Conservation (phyloP, 768 basidiomycete species). For the Psilocybe cubensis region DNA sequence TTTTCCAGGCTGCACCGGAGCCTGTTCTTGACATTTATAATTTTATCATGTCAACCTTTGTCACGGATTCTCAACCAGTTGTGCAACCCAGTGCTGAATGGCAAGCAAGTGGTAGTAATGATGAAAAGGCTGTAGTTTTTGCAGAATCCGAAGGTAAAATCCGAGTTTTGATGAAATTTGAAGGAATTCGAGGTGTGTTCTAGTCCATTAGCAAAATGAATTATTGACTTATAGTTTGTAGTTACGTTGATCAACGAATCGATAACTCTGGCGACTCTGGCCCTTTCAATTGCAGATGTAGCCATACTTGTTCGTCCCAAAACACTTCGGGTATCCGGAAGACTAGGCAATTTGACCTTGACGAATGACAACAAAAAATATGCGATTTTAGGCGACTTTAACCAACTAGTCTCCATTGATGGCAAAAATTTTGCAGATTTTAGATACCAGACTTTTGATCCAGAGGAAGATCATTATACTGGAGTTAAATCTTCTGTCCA, state of each 20-base stretch:
- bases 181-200: slow-evolving; percentile 73
- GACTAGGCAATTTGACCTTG: slow-evolving; percentile 82
- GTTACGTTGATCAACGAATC: slow-evolving; percentile 79
- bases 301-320: slow-evolving; percentile 71
- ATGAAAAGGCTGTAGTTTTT: background rate
- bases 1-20: slow-evolving; percentile 87
- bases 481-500: slow-evolving; percentile 85
- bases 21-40: slow-evolving; percentile 92
- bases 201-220: background rate
- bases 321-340: slow-evolving; percentile 78
- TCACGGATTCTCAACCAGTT: slow-evolving; percentile 30
- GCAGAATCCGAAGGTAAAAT: slow-evolving; percentile 57
- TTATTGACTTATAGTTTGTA: slow-evolving; percentile 27
- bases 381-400: slow-evolving; percentile 67
- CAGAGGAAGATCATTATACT: slow-evolving; percentile 64
- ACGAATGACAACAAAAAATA: slow-evolving; percentile 67
- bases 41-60: slow-evolving; percentile 97
- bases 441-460: slow-evolving; percentile 89
- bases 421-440: slow-evolving; percentile 95
- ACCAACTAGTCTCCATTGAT: slow-evolving; percentile 89
- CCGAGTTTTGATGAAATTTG: slow-evolving; percentile 80
- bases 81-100: background rate
- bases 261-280: slow-evolving; percentile 79
- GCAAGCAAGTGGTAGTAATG: background rate
- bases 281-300: slow-evolving; percentile 89